Percentiles rank a stretch among this genome's conserved stretches.
Conservation (phyloP, 306 rosid genomes). For the Geum urbanum region DNA sequence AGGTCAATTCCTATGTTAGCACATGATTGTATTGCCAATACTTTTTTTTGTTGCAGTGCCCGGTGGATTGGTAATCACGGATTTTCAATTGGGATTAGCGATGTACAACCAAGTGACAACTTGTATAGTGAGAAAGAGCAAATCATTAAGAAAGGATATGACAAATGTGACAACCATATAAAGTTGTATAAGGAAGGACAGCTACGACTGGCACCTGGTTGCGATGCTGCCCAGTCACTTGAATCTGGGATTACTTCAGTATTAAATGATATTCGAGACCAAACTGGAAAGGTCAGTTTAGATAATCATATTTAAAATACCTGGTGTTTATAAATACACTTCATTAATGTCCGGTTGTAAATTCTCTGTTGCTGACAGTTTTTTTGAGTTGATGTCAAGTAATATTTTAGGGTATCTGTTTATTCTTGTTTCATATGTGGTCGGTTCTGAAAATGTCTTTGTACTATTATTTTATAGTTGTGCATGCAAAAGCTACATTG, state of each 20-base stretch:
- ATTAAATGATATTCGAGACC: slow-evolving; percentile 59
- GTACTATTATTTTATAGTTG: slow-evolving; percentile 35
- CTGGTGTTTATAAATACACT: background rate
- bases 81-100: slow-evolving; percentile 92
- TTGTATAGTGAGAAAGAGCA: slow-evolving; percentile 48
- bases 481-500: slow-evolving; percentile 83
- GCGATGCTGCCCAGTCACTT: slow-evolving; percentile 90
- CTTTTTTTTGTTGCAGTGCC: slow-evolving; percentile 61
- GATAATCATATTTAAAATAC: background rate
- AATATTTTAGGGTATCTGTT: slow-evolving; percentile 9
- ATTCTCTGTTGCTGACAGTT: background rate
- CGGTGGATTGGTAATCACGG: slow-evolving; percentile 98
- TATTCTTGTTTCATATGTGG: background rate
- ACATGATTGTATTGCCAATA: slow-evolving; percentile 18
- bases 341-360: background rate
- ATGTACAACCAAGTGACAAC: slow-evolving; percentile 72
- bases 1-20: slow-evolving; percentile 10
- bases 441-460: background rate
- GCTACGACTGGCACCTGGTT: slow-evolving; percentile 68
- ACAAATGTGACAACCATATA: slow-evolving; percentile 51
- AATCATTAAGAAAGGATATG: slow-evolving; percentile 50
- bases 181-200: slow-evolving; percentile 57
- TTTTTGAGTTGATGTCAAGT: background rate
- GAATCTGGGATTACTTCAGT: slow-evolving; percentile 57
- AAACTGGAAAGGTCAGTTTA: slow-evolving; percentile 58